Evolutionary conservation across 2,329 filamentous ascomycete species (phyloP), one percentile per base, ranked within the genome.

Genomic region (Clonostachys solani): DNA sequence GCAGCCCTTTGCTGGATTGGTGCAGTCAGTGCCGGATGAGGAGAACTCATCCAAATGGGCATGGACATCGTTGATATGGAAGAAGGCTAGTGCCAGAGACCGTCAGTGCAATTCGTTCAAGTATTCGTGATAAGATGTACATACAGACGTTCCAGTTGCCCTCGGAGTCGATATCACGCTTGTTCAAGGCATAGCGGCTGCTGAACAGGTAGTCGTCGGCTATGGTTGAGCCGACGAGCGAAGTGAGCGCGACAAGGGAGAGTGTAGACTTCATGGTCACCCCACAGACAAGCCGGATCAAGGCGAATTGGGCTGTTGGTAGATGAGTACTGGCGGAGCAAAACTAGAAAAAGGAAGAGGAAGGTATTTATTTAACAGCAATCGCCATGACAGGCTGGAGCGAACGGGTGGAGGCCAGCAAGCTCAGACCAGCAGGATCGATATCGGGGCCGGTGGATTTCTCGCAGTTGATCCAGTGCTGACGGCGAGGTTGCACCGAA

Each of bases 1-100:
- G 63, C 83, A 86, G 40, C 81, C 83, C 43, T 69, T 66, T 45
- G 71, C 63, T 1, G 79, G 74, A 23, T 72, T 63, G 0, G 72
- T 76, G 66, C 83, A 86, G 63, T 85, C 81, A 12, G 79, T 78
- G 47, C 83, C 83, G 0, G 78, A 79, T 13, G 75, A 73, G 29
- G 74, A 69, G 63, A 80, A 86, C 61, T 86, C 65, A 58, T 86
- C 82, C 16, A 86, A 68, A 58, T 86, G 83, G 13, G 83, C 76
- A 59, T 86, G 83, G 13, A 86, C 80, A 58, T 86, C 83, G 57
- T 86, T 86, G 69, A 86, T 74, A 60, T 86, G 83, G 65, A 84
- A 85, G 66, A 86, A 84, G 7, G 81, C 43, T 46, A 29, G 18
- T 16, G 6, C 3, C 15, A 18, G 3, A 23, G 40, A n/a, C 19